These are phyloP conservation scores for Backusella australiensis DNA, from an alignment of 192 early-diverging fungal genomes.

Conservation along the genomic window DNA sequence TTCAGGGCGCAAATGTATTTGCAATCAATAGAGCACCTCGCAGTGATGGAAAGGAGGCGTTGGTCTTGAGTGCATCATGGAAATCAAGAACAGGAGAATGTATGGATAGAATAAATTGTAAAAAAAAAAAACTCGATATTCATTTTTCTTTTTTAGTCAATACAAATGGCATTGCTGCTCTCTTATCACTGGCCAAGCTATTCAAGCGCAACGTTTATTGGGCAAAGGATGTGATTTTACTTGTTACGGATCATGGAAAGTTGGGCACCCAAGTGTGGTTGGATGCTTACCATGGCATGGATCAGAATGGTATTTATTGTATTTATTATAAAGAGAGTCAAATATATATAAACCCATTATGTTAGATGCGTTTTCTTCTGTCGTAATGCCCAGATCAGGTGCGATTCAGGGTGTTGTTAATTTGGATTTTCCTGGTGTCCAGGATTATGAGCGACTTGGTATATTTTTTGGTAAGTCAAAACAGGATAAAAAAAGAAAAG, in stretches of 20 bases:
- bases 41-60: slow-evolving; percentile 84
- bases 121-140: slow-evolving; percentile 8
- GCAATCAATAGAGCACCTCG: slow-evolving; percentile 79
- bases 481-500: neutral
- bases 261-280: slow-evolving; percentile 85
- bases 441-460: slow-evolving; percentile 63
- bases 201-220: slow-evolving; percentile 75
- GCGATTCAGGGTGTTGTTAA: slow-evolving; percentile 84
- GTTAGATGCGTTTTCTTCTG: slow-evolving; percentile 24
- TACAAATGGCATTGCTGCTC: slow-evolving; percentile 42
- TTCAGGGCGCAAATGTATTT: slow-evolving; percentile 70
- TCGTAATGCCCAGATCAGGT: slow-evolving; percentile 60
- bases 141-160: slow-evolving; percentile 39
- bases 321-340: neutral
- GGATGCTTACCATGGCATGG: slow-evolving; percentile 81
- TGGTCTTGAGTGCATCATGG: slow-evolving; percentile 85
- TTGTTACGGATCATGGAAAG: slow-evolving; percentile 77
- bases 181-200: slow-evolving; percentile 50
- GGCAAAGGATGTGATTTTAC: slow-evolving; percentile 90
- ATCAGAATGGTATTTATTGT: slow-evolving; percentile 13
- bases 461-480: slow-evolving; percentile 63
- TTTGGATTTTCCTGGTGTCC: slow-evolving; percentile 76
- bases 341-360: neutral
- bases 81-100: slow-evolving; percentile 54
- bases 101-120: slow-evolving; percentile 19